Evolutionary conservation across 768 basidiomycete species (phyloP), one percentile per base, ranked within the genome.

Genomic region (Tulasnella calospora): DNA sequence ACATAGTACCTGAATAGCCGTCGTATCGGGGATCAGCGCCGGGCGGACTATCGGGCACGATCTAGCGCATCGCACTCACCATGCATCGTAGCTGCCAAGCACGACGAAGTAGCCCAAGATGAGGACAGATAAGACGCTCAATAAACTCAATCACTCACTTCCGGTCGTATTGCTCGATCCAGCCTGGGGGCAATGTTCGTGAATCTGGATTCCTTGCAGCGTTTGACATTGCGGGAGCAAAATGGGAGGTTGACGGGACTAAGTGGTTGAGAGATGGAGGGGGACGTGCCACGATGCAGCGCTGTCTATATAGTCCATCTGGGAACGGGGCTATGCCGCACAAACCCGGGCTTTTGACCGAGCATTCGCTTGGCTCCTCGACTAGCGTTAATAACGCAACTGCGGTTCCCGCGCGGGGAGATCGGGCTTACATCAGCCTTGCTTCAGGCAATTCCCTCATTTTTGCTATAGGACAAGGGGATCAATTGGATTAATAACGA

Each of bases 81-180:
- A 78, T 41, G 77, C 41, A 30, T 78, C 57, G 77, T 78, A 78
- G 77, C 77, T 78, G 77, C 30, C 27, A 72, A 46, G 47, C 7
- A 74, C 19, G 8, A 69, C 35, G 55, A n/a, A 67, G 5, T 17
- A 57, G 23, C 3, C 38, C 75, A 46, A 8, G 51, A 36, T 76
- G 4, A 40, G 75, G 10, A 33, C 30, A 35, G 15, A 69, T 36
- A 6, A 36, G 36, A 69, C 51, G 36, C 36, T 1, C 6, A 21
- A 30, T 36, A 23, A 23, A 61, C 1, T 67, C 35, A 12, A 76
- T 57, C 13, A 30, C 73, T 74, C 44, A 78, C 77, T 72, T 78
- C 44, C 33, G 51, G 47, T 78, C 77, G 71, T 78, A 78, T 41
- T 78, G 77, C 15, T 12, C 19, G 67, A 78, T 72, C 77, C 77